A percentile compares a stretch with the other conserved stretches of the same genome.
Evolutionary conservation across 73 alveolate genomes (phyloP).

Genomic region (Tetrahymena thermophila): DNA sequence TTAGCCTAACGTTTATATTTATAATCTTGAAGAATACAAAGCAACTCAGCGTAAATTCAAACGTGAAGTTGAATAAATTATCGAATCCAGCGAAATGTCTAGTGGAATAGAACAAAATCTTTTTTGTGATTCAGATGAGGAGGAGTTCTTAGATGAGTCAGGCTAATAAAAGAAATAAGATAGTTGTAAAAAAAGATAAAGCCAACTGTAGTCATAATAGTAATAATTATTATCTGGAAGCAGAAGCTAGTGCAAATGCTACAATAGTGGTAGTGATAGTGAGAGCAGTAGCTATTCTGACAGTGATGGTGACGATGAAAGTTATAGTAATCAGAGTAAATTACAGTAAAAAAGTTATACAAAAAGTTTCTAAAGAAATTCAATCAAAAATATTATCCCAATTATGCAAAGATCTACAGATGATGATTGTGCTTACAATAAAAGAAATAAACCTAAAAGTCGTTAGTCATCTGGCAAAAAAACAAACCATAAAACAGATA

Average conservation of each 20-base stretch:
- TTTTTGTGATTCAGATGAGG: background rate
- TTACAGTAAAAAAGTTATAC: background rate
- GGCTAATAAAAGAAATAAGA: background rate
- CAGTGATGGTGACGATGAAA: background rate
- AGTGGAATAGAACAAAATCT: background rate
- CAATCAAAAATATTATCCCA: background rate
- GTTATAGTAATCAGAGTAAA: background rate
- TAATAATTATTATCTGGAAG: background rate
- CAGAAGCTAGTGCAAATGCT: background rate
- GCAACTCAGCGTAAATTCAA: background rate
- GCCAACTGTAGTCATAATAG: background rate
- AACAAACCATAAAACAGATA: background rate
- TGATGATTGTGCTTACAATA: background rate
- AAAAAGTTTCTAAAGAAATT: background rate
- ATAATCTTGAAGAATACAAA: background rate
- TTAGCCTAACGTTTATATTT: background rate
- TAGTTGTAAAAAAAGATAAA: background rate
- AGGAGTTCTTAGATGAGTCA: background rate
- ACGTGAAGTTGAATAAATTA: background rate
- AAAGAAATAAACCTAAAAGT: background rate
- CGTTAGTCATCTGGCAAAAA: background rate
- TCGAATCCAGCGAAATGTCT: background rate
- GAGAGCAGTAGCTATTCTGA: background rate
- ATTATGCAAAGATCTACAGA: background rate
- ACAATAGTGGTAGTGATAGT: background rate